Evolutionary conservation across 192 early-diverging fungal genomes (phyloP).

Genomic region (Coemansia asiatica): DNA sequence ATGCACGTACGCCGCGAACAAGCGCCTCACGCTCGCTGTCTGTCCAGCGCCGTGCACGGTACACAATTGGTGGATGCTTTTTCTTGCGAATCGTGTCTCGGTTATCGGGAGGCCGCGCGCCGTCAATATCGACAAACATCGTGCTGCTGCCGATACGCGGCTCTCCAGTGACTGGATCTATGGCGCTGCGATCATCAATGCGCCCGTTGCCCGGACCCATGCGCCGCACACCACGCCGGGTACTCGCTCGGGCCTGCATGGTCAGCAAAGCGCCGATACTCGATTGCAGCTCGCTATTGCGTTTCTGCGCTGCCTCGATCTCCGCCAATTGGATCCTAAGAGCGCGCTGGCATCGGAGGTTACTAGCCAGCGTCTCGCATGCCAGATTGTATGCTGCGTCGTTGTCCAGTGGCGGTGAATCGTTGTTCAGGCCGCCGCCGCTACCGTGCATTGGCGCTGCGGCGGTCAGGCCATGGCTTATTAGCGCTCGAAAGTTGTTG

Average conservation of each 20-base stretch:
- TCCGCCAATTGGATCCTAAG: slow-evolving; percentile 46
- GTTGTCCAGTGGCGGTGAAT: slow-evolving; percentile 25
- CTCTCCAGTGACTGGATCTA: slow-evolving; percentile 43
- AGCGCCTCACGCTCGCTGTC: slow-evolving; percentile 57
- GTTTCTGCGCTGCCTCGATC: slow-evolving; percentile 51
- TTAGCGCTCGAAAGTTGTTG: slow-evolving; percentile 44
- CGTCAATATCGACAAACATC: slow-evolving; percentile 46
- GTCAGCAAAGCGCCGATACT: slow-evolving; percentile 35
- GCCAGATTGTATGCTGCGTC: slow-evolving; percentile 42
- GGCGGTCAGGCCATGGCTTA: slow-evolving; percentile 36
- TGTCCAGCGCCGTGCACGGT: slow-evolving; percentile 56
- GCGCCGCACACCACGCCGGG: slow-evolving; percentile 39
- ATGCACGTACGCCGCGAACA: slow-evolving; percentile 51
- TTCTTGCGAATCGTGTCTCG: slow-evolving; percentile 49
- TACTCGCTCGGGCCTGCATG: slow-evolving; percentile 44
- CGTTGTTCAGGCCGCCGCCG: slow-evolving; percentile 11
- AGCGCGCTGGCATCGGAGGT: slow-evolving; percentile 51
- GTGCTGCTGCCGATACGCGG: slow-evolving; percentile 19
- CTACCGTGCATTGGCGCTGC: slow-evolving; percentile 3
- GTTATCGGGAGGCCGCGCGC: slow-evolving; percentile 53
- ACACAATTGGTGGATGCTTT: slow-evolving; percentile 52
- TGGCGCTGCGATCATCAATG: slow-evolving; percentile 19
- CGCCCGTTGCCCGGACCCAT: neutral
- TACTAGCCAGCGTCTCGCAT: slow-evolving; percentile 52
- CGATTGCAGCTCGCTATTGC: slow-evolving; percentile 53